Evolutionary conservation across 2,329 filamentous ascomycete genomes (phyloP), one percentile per base, ranked within the genome.

Genomic region (Ceratocystis papillata): DNA sequence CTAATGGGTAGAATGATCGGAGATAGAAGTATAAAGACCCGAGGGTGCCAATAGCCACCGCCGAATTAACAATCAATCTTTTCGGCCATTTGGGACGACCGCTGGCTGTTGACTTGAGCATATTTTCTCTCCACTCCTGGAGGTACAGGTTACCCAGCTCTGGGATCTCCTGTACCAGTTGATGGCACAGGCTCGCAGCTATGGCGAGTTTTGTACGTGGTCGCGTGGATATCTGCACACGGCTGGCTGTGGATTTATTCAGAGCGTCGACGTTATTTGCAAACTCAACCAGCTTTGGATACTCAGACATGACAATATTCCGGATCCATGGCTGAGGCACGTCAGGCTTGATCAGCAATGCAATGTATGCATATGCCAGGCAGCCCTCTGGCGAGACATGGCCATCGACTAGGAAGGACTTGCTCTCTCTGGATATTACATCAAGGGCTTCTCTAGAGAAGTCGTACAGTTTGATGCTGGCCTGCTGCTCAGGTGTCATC

Each of bases 281-380:
- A 62, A 69, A 65, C 20, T 65, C 67, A 20, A 70, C 28, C 5
- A 76, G 70, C 30, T 69, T 67, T 5, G 71, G 68, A 61, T 70
- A 71, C 12, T 72, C 71, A 60, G 69, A 69, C 22, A 66, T 68
- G 46, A 77, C 69, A 46, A 70, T 70, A 2, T 66, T 70, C 5
- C 70, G 71, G 1, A 81, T 72, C 72, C 78, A 80, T 64, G 79
- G 76, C 63, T 76, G 75, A 2, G 79, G 80, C 2, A 81, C 78
- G 12, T 75, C 72, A 6, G 76, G 74, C 64, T 78, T 76, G 25
- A 87, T 78, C 78, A 94, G 88, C 62, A 96, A 76, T 1, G 84
- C 81, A 45, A 97, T 77, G 73, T 95, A 96, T 10, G 87, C 94
- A 71, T 90, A 83, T 0, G 85, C 86, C 60, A 96, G 74, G 73